Evolutionary conservation across 1,139 yeast species (phyloP).

Genomic region (Saccharomyces hybrid): DNA sequence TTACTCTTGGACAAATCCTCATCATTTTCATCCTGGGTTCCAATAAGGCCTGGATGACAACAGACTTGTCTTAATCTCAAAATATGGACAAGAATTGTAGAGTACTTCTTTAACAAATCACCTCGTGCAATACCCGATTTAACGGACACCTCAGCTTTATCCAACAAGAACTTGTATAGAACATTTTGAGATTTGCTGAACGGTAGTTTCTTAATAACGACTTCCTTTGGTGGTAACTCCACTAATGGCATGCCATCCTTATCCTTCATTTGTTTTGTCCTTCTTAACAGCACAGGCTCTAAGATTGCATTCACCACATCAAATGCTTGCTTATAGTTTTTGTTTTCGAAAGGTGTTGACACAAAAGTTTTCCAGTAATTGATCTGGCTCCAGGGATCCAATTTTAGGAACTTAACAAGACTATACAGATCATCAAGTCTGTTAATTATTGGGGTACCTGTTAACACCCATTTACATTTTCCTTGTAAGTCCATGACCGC

Average conservation of each 20-base stretch:
- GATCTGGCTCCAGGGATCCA: conserved; percentile 87
- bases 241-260: conserved; percentile 70
- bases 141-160: conserved; percentile 62
- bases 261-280: conserved; percentile 82
- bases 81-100: conserved; percentile 77
- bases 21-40: conserved; percentile 29
- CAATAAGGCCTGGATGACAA: conserved; percentile 68
- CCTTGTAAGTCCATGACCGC: conserved; percentile 63
- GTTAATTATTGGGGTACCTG: conserved; percentile 96
- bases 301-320: conserved; percentile 78
- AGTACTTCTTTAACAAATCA: conserved; percentile 62
- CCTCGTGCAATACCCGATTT: conserved; percentile 57
- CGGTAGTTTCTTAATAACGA: conserved; percentile 57
- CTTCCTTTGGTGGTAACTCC: conserved; percentile 67
- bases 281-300: conserved; percentile 73
- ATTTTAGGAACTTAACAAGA: conserved; percentile 59
- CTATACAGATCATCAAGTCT: conserved; percentile 81
- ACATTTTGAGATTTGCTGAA: conserved; percentile 60
- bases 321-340: conserved; percentile 61
- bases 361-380: conserved; percentile 87
- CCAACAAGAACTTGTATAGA: conserved; percentile 63
- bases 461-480: conserved; percentile 72
- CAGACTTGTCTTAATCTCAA: conserved; percentile 80
- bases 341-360: conserved; percentile 75
- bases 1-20: conserved; percentile 33